Evolutionary conservation across 257 asterid genomes (phyloP).

Genomic region (Eucommia ulmoides): DNA sequence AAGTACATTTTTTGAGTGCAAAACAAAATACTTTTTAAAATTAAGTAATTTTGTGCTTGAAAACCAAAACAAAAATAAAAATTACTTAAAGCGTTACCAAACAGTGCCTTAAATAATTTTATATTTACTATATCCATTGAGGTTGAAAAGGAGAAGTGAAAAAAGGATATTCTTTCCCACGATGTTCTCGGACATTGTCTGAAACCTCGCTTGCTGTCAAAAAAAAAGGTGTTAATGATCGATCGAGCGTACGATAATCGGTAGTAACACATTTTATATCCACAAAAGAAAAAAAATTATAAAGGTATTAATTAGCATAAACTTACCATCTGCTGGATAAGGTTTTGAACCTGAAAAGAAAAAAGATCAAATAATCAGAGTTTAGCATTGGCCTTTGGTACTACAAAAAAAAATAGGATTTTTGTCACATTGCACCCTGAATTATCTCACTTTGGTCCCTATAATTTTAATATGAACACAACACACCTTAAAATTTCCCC

Average conservation of each 20-base stretch:
- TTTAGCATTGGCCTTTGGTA: neutral
- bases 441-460: no score
- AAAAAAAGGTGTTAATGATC: neutral
- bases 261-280: no score
- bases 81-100: neutral
- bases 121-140: neutral
- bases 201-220: conserved; percentile 1
- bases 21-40: neutral
- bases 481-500: no score
- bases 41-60: neutral
- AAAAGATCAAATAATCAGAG: neutral
- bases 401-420: neutral
- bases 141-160: neutral
- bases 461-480: no score
- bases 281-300: neutral
- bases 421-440: neutral
- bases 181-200: neutral
- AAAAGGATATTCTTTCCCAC: conserved; percentile 3
- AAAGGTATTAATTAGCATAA: neutral
- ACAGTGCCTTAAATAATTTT: neutral
- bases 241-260: no score
- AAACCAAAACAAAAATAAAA: neutral
- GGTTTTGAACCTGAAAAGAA: neutral
- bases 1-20: neutral
- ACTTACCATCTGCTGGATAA: conserved; percentile 2